Base-by-base conservation (phyloP, 176 grass and related monocot genomes). In the Carex littledalei region DNA sequence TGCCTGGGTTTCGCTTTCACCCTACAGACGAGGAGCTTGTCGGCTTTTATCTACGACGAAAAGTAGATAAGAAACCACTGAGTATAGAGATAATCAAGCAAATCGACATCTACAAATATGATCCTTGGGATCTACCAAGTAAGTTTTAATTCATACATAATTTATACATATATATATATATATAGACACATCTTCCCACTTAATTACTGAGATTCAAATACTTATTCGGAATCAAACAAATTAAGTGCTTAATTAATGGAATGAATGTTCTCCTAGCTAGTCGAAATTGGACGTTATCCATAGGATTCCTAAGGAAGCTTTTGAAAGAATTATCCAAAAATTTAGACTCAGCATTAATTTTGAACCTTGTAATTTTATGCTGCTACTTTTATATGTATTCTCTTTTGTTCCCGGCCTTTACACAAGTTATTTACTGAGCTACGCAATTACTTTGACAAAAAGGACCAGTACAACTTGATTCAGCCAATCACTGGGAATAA, bases 51-150 rank as follows among this genome's bases (percentile, higher is more conserved):
- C 86, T 90, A 8, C 70, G 24, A 8, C 87, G 88, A 57, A 93
- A 93, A 76, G 84, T 90, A n/a, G 84, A 88, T 37, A 88, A 88
- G 75, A 93, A 88, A 74, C 6, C 81, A 11, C 81, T 89, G 55
- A 88, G 86, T 79, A 85, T 90, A 14, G 89, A 90, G 43, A 88
- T 93, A 70, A 89, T 90, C 81, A 89, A 69, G 61, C 86, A 93
- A 60, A 69, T 93, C 10, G 86, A 90, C 41, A 90, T 93, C 75
- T 93, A 93, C 72, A 93, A 93, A 81, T 81, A 90, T 66, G 89
- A 87, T 32, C 91, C 91, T 35, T 93, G 91, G 91, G 91, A 93
- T 83, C 84, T 93, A 73, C 84, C 91, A 83, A 87, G 91, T 93
- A 90, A 78, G 85, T 84, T 80, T 22, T 50, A 13, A 67, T n/a